phyloP scores from a whole-genome alignment of 176 grass and related monocot species.

The Poa annua region DNA sequence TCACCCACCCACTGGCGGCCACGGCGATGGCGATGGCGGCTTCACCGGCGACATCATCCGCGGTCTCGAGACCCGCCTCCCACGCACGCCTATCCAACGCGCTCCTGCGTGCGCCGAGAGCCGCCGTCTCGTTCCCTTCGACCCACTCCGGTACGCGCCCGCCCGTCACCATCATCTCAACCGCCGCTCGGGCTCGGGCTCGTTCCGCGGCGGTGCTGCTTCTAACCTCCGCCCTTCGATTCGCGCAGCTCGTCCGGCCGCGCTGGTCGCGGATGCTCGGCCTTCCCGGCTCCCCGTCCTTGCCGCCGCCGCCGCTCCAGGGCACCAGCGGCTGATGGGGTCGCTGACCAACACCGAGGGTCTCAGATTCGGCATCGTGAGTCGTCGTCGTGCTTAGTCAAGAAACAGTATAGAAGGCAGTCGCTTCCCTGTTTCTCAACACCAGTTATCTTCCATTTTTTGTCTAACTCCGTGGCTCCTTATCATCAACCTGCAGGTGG shows the following conservation, averaged over 20 bases:
- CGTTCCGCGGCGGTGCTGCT: neutral
- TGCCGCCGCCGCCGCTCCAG: constrained; percentile 39
- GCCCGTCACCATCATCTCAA: neutral
- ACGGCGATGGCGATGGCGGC: constrained; percentile 41
- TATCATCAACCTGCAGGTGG: constrained; percentile 60
- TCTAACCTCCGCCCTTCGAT: constrained; percentile 15
- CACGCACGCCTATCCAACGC: constrained; percentile 23
- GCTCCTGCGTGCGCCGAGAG: constrained; percentile 25
- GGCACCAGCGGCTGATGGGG: constrained; percentile 73
- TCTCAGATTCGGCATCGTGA: constrained; percentile 82
- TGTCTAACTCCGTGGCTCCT: constrained; percentile 18
- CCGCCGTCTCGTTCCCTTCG: constrained; percentile 29
- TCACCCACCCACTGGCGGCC: constrained; percentile 18
- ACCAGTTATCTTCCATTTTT: no score
- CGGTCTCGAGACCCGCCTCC: constrained; percentile 35
- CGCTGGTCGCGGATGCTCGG: constrained; percentile 18
- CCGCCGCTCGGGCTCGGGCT: neutral
- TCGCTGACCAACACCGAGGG: constrained; percentile 70
- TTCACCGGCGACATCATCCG: constrained; percentile 41
- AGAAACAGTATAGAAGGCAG: no score
- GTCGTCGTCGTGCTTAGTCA: no score
- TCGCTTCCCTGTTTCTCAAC: no score
- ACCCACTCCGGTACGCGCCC: constrained; percentile 34
- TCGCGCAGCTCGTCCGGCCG: constrained; percentile 1
- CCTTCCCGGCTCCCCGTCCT: constrained; percentile 35